These are phyloP conservation scores for Vinca major DNA, from an alignment of 305 asterid genomes.

Conservation along the genomic window DNA sequence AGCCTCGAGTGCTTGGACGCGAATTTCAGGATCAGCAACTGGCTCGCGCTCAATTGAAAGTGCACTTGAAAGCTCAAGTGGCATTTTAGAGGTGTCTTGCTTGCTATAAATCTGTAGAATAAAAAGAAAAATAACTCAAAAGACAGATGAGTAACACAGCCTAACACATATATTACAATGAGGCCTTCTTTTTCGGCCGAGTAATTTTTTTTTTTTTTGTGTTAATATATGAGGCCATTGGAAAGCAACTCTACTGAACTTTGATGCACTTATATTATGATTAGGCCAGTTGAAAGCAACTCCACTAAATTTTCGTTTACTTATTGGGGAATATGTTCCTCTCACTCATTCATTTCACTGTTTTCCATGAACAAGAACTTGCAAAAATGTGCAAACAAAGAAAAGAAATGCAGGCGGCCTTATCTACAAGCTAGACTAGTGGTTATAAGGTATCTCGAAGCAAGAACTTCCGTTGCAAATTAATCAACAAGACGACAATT, in stretches of 20 bases:
- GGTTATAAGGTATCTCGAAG: background rate
- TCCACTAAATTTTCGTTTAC: background rate
- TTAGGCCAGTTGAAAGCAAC: background rate
- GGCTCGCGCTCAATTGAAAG: constrained; percentile 91
- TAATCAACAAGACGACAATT: background rate
- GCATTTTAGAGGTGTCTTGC: constrained; percentile 84
- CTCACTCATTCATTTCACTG: background rate
- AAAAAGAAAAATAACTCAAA: background rate
- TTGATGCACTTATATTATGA: background rate
- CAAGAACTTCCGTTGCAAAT: background rate
- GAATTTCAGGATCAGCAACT: constrained; percentile 64
- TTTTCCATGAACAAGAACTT: background rate
- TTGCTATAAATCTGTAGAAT: constrained; percentile 22
- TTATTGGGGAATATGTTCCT: background rate
- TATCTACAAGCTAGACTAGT: background rate
- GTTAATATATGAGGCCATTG: background rate
- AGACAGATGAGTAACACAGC: background rate
- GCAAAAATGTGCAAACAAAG: background rate
- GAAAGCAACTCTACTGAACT: background rate
- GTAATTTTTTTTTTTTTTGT: too few species aligned
- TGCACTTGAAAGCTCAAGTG: constrained; percentile 83
- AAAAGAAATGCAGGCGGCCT: background rate
- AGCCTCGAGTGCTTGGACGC: constrained; percentile 70
- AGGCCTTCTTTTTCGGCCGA: too few species aligned
- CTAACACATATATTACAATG: background rate